A percentile compares a stretch with the other conserved stretches of the same genome.
phyloP scores from a whole-genome alignment of 2,329 filamentous ascomycete species.

The Myriosclerotinia scirpicola region DNA sequence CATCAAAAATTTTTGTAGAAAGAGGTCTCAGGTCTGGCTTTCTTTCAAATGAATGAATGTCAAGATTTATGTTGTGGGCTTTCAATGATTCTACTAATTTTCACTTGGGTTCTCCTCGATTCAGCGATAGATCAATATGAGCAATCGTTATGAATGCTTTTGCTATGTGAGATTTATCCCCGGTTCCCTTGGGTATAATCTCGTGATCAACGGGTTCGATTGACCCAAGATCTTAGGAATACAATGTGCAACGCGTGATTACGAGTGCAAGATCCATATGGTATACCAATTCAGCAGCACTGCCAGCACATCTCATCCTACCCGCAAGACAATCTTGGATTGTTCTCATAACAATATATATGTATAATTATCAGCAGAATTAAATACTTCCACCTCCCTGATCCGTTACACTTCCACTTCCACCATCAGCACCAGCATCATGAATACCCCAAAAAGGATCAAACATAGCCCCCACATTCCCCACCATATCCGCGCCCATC shows the following conservation, averaged over 20 bases:
- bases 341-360: neutral
- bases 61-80: too few relatives aligned
- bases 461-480: conserved; percentile 10
- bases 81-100: too few relatives aligned
- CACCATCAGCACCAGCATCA: neutral
- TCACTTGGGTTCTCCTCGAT: too few relatives aligned
- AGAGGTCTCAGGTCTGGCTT: too few relatives aligned
- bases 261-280: too few relatives aligned
- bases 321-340: neutral
- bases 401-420: neutral
- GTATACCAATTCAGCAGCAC: neutral
- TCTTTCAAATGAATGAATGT: too few relatives aligned
- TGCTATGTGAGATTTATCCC: too few relatives aligned
- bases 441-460: conserved; percentile 9
- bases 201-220: too few relatives aligned
- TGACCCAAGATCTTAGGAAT: neutral
- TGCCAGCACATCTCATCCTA: neutral
- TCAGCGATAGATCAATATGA: too few relatives aligned
- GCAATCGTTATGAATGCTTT: too few relatives aligned
- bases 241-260: neutral
- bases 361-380: neutral
- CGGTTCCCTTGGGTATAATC: too few relatives aligned
- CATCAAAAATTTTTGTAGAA: too few relatives aligned
- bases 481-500: neutral
- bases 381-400: neutral